Evolutionary conservation across 306 rosid species (phyloP).

Genomic region (Senna siamea): DNA sequence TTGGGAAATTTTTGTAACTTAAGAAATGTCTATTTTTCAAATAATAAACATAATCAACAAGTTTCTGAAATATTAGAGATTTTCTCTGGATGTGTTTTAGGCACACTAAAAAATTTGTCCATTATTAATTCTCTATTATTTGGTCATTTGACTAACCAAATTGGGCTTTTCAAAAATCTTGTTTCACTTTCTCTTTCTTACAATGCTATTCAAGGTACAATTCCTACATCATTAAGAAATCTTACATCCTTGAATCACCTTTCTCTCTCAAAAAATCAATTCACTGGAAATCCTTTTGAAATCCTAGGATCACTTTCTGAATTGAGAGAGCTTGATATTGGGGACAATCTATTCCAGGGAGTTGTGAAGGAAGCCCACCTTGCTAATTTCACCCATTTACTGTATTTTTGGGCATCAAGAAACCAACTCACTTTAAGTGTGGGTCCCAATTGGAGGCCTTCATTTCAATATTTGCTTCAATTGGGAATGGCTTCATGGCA

Average conservation of each 20-base stretch:
- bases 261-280: not conserved
- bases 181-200: not conserved
- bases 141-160: constrained; percentile 6
- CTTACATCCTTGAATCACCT: not conserved
- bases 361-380: constrained; percentile 27
- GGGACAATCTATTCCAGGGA: not conserved
- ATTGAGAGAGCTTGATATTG: not conserved
- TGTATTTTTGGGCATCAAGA: fast-evolving
- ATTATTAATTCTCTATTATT: not conserved
- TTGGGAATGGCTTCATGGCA: not conserved
- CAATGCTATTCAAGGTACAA: not conserved
- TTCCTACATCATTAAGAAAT: not conserved
- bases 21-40: constrained; percentile 8
- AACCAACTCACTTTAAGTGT: constrained; percentile 25
- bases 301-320: not conserved
- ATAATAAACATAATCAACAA: not conserved
- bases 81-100: not conserved
- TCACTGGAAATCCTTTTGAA: not conserved
- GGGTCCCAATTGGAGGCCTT: constrained; percentile 16
- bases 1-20: constrained; percentile 25
- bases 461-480: not conserved
- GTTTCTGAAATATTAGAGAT: constrained; percentile 1
- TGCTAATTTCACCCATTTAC: not conserved
- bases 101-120: not conserved
- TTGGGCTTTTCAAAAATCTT: constrained; percentile 6